phyloP scores from a whole-genome alignment of 352 stramenopile species.

The Phytophthora ramorum region DNA sequence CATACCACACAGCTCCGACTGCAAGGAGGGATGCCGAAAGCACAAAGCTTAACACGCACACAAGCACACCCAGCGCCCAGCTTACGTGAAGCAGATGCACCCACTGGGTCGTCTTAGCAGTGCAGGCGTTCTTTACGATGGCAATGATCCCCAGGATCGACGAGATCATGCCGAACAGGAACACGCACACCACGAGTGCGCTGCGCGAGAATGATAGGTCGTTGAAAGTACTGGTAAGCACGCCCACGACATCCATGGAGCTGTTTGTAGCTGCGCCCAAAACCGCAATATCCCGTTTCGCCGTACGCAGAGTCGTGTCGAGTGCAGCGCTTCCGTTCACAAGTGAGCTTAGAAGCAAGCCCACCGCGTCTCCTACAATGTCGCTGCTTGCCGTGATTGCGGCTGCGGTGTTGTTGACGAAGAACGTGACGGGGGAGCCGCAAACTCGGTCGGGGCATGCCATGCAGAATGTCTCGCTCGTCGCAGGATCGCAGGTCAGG shows the following conservation, averaged over 20 bases:
- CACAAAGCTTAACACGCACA: slow-evolving; percentile 85
- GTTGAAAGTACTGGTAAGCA: slow-evolving; percentile 74
- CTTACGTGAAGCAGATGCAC: slow-evolving; percentile 81
- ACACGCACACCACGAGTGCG: slow-evolving; percentile 79
- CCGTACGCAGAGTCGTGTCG: slow-evolving; percentile 48
- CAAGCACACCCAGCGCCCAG: slow-evolving; percentile 73
- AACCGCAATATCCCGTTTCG: slow-evolving; percentile 53
- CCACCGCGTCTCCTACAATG: slow-evolving; percentile 37
- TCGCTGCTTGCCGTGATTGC: slow-evolving; percentile 31
- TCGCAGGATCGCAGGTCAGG: slow-evolving; percentile 45
- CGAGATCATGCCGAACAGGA: slow-evolving; percentile 74
- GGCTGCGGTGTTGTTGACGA: slow-evolving; percentile 38
- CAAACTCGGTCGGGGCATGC: slow-evolving; percentile 62
- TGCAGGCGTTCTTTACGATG: slow-evolving; percentile 80
- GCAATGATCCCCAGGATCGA: slow-evolving; percentile 70
- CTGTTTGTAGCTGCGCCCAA: slow-evolving; percentile 62
- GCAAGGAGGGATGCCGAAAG: slow-evolving; percentile 74
- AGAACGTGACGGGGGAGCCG: slow-evolving; percentile 51
- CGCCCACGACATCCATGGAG: slow-evolving; percentile 62
- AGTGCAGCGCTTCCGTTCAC: slow-evolving; percentile 49
- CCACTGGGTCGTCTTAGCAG: slow-evolving; percentile 72
- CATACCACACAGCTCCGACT: slow-evolving; percentile 80
- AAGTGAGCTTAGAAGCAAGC: slow-evolving; percentile 51
- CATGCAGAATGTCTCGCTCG: slow-evolving; percentile 58
- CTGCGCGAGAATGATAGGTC: slow-evolving; percentile 82